Evolutionary conservation across 192 early-diverging fungal genomes (phyloP).

Genomic region (Coemansia biformis): DNA sequence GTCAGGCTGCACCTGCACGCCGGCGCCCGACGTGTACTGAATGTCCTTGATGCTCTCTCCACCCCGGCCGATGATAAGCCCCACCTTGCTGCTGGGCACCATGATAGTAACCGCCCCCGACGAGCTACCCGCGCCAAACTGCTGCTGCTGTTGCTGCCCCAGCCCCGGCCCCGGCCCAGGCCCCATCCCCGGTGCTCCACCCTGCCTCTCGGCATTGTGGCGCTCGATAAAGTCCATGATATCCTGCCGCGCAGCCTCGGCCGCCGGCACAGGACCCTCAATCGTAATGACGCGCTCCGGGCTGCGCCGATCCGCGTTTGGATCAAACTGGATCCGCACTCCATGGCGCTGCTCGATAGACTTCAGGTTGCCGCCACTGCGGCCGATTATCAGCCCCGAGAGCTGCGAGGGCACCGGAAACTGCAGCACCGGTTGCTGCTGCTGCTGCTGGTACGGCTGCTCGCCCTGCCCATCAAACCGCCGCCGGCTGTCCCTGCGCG

Average conservation of each 20-base stretch:
- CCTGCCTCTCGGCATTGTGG: slow-evolving; percentile 13
- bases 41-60: slow-evolving; percentile 74
- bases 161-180: no score
- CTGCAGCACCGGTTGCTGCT: slow-evolving; percentile 23
- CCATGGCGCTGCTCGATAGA: slow-evolving; percentile 68
- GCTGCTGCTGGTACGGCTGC: neutral
- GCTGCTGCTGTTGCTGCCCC: no score
- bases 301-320: slow-evolving; percentile 22
- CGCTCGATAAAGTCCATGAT: slow-evolving; percentile 36
- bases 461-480: slow-evolving; percentile 12
- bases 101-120: slow-evolving; percentile 44
- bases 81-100: slow-evolving; percentile 66
- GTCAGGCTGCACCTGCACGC: slow-evolving; percentile 66
- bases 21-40: slow-evolving; percentile 61
- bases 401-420: slow-evolving; percentile 58
- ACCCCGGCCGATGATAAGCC: slow-evolving; percentile 75
- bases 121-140: no score
- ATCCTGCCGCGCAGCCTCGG: slow-evolving; percentile 24
- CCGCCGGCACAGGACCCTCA: slow-evolving; percentile 16
- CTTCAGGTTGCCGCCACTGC: slow-evolving; percentile 72
- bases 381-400: slow-evolving; percentile 79
- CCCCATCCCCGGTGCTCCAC: no score
- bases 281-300: slow-evolving; percentile 37
- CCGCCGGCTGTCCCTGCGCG: slow-evolving; percentile 10
- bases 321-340: slow-evolving; percentile 68